Base-by-base conservation (phyloP, 2,329 filamentous ascomycete species). In the Teratosphaeria pseudoeucalypti region DNA sequence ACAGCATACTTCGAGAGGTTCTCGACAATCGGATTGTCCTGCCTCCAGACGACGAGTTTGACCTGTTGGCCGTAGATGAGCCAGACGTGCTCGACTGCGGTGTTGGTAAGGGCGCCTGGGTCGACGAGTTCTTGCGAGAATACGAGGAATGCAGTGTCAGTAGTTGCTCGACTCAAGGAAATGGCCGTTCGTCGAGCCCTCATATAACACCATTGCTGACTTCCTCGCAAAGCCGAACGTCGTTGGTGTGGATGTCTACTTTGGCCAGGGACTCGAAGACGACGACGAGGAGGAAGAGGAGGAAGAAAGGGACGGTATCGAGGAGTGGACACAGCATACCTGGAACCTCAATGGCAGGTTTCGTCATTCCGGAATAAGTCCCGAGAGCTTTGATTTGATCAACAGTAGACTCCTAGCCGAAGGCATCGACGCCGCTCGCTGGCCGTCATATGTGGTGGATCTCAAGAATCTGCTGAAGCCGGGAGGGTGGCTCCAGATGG, bases 401-500 rank as follows among this genome's bases (percentile, higher is more conserved):
- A 88, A 96, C 68, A 95, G 89, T 66, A 84, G 85, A 65, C 81
- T 88, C 74, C 77, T 90, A 72, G 78, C 82, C 64, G 84, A 84
- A 26, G 90, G 89, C 0, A 88, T 95, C 67, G 81, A 92, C 68
- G 76, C 79, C 60, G 76, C 79, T 62, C 82, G 90, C 71, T 96
- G 92, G 92, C 74, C 77, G 58, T 79, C 80, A 34, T 96, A 95
- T 73, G 74, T 95, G 64, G 78, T 79, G 65, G 92, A 96, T 66
- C 88, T 95, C 61, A 82, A 84, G 64, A 80, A 83, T 26, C 81
- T 90, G 10, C 76, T 92, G 63, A 86, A 84, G 56, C 86, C 85
- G 6, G 87, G 86, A 2, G 91, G 92, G 1, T 96, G 90, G 90
- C 82, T 88, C 61, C 90, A 96, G 70, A 86, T 95, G 81, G 83